Conservation (phyloP, 768 basidiomycete genomes). For the Serendipita sp. region DNA sequence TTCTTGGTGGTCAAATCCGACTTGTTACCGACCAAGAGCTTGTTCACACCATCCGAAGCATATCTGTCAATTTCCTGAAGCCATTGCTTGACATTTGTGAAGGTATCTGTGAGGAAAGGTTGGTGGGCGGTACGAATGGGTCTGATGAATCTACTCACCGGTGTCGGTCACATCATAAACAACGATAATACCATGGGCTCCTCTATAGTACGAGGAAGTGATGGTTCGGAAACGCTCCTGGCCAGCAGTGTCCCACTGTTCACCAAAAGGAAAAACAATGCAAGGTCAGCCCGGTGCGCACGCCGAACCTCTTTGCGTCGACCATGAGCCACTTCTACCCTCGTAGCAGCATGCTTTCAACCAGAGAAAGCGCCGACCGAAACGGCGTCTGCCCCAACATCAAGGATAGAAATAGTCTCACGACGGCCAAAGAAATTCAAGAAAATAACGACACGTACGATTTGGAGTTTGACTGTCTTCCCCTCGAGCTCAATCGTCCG, state of each 20-base stretch:
- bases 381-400: neutral
- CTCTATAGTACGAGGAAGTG: constrained; percentile 98
- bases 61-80: constrained; percentile 87
- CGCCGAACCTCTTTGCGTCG: too few relatives aligned
- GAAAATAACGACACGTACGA: constrained; percentile 41
- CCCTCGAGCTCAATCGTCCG: constrained; percentile 97
- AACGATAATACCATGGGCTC: constrained; percentile 94
- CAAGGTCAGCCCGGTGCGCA: constrained; percentile 8
- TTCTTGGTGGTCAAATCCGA: constrained; percentile 96
- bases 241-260: constrained; percentile 95
- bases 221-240: constrained; percentile 99
- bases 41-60: constrained; percentile 97
- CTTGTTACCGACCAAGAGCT: constrained; percentile 96
- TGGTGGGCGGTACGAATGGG: neutral
- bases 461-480: constrained; percentile 96
- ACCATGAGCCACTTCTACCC: too few relatives aligned
- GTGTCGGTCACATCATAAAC: constrained; percentile 98
- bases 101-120: constrained; percentile 47
- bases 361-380: neutral
- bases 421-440: neutral
- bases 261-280: constrained; percentile 17
- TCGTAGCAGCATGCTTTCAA: neutral
- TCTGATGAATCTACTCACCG: constrained; percentile 29
- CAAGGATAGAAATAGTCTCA: neutral
- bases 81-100: constrained; percentile 92